Evolutionary conservation across 1,284 basidiomycete species (phyloP).

Genomic region (Bjerkandera adusta): DNA sequence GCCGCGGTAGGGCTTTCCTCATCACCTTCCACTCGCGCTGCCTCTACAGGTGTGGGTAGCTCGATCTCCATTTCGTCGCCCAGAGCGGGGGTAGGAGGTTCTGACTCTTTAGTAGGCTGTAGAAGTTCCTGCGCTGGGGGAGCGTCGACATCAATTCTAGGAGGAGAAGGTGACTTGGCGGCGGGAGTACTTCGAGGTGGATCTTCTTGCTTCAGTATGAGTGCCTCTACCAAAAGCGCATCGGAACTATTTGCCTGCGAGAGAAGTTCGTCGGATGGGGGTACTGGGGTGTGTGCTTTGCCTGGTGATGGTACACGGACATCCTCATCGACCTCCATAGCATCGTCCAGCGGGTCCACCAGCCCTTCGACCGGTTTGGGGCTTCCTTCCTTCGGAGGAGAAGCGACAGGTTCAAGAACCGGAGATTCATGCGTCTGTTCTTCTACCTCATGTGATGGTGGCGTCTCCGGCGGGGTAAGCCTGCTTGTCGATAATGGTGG

Average conservation of each 20-base stretch:
- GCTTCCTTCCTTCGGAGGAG: background rate
- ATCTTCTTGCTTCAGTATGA: too few species aligned
- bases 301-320: background rate
- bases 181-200: too few species aligned
- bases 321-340: constrained; percentile 22
- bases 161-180: too few species aligned
- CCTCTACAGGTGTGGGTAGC: too few species aligned
- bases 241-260: background rate
- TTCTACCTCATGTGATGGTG: constrained; percentile 8
- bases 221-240: too few species aligned
- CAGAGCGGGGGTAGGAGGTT: background rate
- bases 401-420: background rate
- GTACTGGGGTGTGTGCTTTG: background rate
- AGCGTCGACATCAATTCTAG: too few species aligned
- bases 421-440: background rate
- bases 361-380: background rate
- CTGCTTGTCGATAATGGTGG: background rate
- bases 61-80: too few species aligned
- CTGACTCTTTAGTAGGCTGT: too few species aligned
- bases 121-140: background rate
- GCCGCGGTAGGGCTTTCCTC: too few species aligned
- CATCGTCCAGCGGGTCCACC: constrained; percentile 3
- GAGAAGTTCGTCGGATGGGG: background rate
- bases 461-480: too few species aligned
- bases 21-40: too few species aligned